Evolutionary conservation across 2,329 filamentous ascomycete genomes (phyloP).

Genomic region (Botrytis squamosa): DNA sequence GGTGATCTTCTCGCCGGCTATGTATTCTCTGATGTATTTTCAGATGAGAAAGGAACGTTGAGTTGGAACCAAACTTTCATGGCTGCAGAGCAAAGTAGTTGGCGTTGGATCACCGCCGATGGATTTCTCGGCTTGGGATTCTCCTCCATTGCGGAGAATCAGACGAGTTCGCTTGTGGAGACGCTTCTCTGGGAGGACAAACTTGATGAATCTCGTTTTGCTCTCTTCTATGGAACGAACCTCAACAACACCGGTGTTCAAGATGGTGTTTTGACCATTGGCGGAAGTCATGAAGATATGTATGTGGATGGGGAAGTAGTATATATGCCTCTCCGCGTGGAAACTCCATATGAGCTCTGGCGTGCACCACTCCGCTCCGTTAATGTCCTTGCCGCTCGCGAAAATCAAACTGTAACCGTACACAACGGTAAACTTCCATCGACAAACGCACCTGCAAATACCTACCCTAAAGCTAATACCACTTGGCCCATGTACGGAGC

Average conservation of each 20-base stretch:
- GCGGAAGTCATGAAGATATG: slow-evolving; percentile 3
- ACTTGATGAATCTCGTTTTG: slow-evolving; percentile 7
- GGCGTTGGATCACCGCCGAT: background rate
- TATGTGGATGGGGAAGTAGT: slow-evolving; percentile 18
- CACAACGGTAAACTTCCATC: background rate
- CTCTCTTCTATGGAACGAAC: slow-evolving; percentile 13
- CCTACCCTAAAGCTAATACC: background rate
- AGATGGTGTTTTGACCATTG: slow-evolving; percentile 10
- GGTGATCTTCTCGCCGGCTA: background rate
- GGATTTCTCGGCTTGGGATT: slow-evolving; percentile 14
- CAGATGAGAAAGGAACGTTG: background rate
- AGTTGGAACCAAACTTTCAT: slow-evolving; percentile 19
- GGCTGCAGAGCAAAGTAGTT: background rate
- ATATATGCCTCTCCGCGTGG: background rate
- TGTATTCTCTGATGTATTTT: slow-evolving; percentile 4
- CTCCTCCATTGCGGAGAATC: slow-evolving; percentile 2
- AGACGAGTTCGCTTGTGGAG: slow-evolving; percentile 3
- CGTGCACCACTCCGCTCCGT: background rate
- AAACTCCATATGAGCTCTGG: slow-evolving; percentile 8
- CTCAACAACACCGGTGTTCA: background rate
- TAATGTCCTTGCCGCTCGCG: background rate
- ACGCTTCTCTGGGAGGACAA: slow-evolving; percentile 11
- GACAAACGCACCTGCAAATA: background rate
- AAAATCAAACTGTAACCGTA: background rate
- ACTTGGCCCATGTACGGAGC: background rate